Base-by-base conservation (phyloP, 257 asterid genomes). In the Ajuga chamaepitys region DNA sequence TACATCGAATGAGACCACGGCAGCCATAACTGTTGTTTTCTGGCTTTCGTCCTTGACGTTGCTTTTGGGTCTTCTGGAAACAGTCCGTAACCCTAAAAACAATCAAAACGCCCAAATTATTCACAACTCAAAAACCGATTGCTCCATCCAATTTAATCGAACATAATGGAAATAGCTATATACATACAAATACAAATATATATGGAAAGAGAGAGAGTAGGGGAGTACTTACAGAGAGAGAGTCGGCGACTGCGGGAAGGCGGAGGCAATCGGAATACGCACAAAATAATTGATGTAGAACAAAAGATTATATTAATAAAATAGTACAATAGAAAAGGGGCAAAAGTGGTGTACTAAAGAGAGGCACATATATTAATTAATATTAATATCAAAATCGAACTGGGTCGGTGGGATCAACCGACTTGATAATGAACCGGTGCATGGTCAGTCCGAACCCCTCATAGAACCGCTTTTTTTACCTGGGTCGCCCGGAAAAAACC, bases 11-110 rank as follows among this genome's bases (percentile, higher is more conserved):
- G 47, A 73, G 28, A 56, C 71, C 69, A 45, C 71, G 25, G 51
- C 40, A 47, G 45, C 72, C 72, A 51, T 37, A 42, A 17, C 54
- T 10, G 26, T 7, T 7, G 37, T 28, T 51, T 60, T 50, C 74
- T 35, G 74, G 45, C 66, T 48, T 64, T 70, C 55, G 72, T 58
- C 60, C 78, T 76, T 57, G 71, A 58, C 70, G 69, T 63, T 51
- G 58, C 71, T 41, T 71, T 58, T 58, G 73, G 67, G 72, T 69
- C 79, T 70, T 72, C 79, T 56, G 53, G 20, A 65, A 61, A 66
- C 73, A 55, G 76, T 58, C 64, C 71, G 55, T 66, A 74, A 55
- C 80, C 85, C 85, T 80, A 80, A 54, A 60, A 50, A 70, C 71
- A 59, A 76, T 37, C 52, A 62, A 63, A 70, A 35, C 32, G 58